Evolutionary conservation across 805 yeast genomes (phyloP).

Genomic region (Cyberlindnera sargentensis): DNA sequence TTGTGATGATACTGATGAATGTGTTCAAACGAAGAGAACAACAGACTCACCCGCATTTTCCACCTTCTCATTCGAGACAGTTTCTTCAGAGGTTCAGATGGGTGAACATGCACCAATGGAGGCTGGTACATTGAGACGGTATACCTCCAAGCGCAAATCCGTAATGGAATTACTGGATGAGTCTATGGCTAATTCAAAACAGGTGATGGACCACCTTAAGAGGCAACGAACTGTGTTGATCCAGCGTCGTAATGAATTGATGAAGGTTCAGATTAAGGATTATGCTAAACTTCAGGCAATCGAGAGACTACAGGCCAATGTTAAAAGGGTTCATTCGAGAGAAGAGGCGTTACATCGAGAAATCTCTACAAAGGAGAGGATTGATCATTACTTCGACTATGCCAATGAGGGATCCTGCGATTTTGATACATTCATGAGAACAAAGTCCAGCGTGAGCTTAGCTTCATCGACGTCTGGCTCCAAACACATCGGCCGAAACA

Average conservation of each 20-base stretch:
- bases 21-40: neutral
- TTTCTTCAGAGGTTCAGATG: conserved; percentile 20
- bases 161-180: conserved; percentile 22
- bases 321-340: conserved; percentile 7
- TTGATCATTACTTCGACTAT: conserved; percentile 17
- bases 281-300: conserved; percentile 8
- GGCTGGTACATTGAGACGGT: conserved; percentile 2
- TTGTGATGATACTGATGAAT: conserved; percentile 10
- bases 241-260: conserved; percentile 7
- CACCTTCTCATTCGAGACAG: conserved; percentile 19
- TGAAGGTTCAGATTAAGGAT: conserved; percentile 11
- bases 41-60: conserved; percentile 8
- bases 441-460: conserved; percentile 1
- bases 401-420: conserved; percentile 12
- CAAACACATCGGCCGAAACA: no score
- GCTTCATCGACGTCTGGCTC: neutral
- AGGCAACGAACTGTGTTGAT: conserved; percentile 20
- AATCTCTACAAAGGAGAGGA: neutral
- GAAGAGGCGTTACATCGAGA: conserved; percentile 5
- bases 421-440: conserved; percentile 15
- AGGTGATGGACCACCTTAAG: conserved; percentile 17
- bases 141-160: conserved; percentile 12
- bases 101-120: conserved; percentile 1
- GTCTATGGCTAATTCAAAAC: conserved; percentile 16
- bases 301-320: conserved; percentile 9